Conservation (phyloP, 768 basidiomycete species). For the Favolaschia claudopus region DNA sequence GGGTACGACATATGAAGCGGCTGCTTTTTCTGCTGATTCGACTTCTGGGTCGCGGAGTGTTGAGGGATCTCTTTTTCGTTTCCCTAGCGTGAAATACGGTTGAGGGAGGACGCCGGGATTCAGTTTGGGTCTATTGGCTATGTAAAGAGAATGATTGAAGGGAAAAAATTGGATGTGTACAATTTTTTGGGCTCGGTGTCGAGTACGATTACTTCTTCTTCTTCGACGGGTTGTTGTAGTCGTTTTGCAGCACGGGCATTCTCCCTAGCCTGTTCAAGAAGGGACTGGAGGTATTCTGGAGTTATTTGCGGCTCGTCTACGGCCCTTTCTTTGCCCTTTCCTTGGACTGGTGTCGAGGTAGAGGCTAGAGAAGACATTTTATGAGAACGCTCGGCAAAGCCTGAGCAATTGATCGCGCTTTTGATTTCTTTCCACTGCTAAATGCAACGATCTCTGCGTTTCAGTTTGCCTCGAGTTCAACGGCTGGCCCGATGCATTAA, state of each 20-base stretch:
- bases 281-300: constrained; percentile 64
- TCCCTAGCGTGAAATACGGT: constrained; percentile 67
- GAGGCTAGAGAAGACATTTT: not conserved
- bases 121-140: constrained; percentile 65
- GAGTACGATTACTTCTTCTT: constrained; percentile 65
- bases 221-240: constrained; percentile 33
- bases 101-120: constrained; percentile 70
- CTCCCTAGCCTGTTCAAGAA: constrained; percentile 67
- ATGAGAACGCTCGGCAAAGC: too few relatives aligned
- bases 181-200: constrained; percentile 28
- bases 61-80: constrained; percentile 52
- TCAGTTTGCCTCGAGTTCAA: constrained; percentile 28
- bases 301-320: constrained; percentile 50
- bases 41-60: constrained; percentile 69
- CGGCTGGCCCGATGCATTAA: constrained; percentile 29
- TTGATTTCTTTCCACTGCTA: not conserved
- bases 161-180: not conserved
- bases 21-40: constrained; percentile 57
- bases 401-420: too few relatives aligned
- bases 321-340: constrained; percentile 57
- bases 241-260: constrained; percentile 50
- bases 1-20: constrained; percentile 58
- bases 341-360: constrained; percentile 9
- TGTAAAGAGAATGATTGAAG: not conserved
- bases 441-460: constrained; percentile 25